A percentile compares a stretch with the other conserved stretches of the same genome.
Evolutionary conservation across 176 grass and related monocot species (phyloP).

Genomic region (maize (Zea mays)): Zm-B73-REFERENCE-NAM-5.0 NC_050103.1:162611501-162612000

Average conservation of each 20-base stretch:
- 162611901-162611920: slow-evolving; percentile 29
- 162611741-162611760: slow-evolving; percentile 34
- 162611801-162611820: slow-evolving; percentile 52
- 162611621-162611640: slow-evolving; percentile 30
- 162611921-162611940: slow-evolving; percentile 30
- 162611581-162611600: slow-evolving; percentile 45
- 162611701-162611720: slow-evolving; percentile 9
- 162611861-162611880: slow-evolving; percentile 41
- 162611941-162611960: slow-evolving; percentile 32
- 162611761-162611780: slow-evolving; percentile 51
- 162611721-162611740: slow-evolving; percentile 34
- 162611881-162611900: slow-evolving; percentile 40
- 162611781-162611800: slow-evolving; percentile 59
- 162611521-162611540: slow-evolving; percentile 60
- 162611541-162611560: slow-evolving; percentile 27
- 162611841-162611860: slow-evolving; percentile 55
- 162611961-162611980: slow-evolving; percentile 53
- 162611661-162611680: slow-evolving; percentile 33
- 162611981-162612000: slow-evolving; percentile 72
- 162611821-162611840: slow-evolving; percentile 42
- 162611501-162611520: slow-evolving; percentile 65
- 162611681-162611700: slow-evolving; percentile 16
- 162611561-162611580: slow-evolving; percentile 48
- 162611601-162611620: slow-evolving; percentile 30
- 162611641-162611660: slow-evolving; percentile 31